Conservation (phyloP, 805 yeast genomes). For the Kregervanrija fluxuum region DNA sequence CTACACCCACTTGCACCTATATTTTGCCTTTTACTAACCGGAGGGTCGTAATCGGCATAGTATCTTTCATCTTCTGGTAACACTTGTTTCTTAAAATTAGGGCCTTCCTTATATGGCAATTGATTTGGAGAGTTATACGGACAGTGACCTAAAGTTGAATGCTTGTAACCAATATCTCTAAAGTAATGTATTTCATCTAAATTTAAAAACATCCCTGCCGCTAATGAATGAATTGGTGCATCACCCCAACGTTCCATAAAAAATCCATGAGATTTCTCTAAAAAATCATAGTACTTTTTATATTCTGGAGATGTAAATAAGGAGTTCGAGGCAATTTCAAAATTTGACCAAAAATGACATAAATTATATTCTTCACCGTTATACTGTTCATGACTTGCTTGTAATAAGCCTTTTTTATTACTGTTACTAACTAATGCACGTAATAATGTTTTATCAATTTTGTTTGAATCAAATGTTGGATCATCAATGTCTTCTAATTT, state of each 20-base stretch:
- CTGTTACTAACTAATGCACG: slow-evolving; percentile 33
- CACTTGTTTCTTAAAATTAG: slow-evolving; percentile 28
- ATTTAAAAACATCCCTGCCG: slow-evolving; percentile 67
- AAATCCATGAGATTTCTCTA: slow-evolving; percentile 77
- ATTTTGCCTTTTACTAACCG: slow-evolving; percentile 24
- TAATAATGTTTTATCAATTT: slow-evolving; percentile 27
- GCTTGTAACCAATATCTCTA: slow-evolving; percentile 86
- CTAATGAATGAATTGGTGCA: slow-evolving; percentile 90
- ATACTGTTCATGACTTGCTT: slow-evolving; percentile 45
- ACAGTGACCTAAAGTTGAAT: slow-evolving; percentile 76
- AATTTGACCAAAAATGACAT: slow-evolving; percentile 91
- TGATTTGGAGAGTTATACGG: slow-evolving; percentile 62
- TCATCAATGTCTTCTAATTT: slow-evolving; percentile 4
- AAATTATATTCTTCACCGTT: slow-evolving; percentile 64
- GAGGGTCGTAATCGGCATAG: slow-evolving; percentile 27
- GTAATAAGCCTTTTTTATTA: slow-evolving; percentile 25
- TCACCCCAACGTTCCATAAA: slow-evolving; percentile 96
- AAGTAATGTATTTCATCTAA: slow-evolving; percentile 77
- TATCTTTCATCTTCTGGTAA: slow-evolving; percentile 29
- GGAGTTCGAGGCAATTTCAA: slow-evolving; percentile 82
- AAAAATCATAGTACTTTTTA: slow-evolving; percentile 54
- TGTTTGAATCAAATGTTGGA: slow-evolving; percentile 1
- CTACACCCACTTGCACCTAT: slow-evolving; percentile 84
- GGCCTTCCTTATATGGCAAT: slow-evolving; percentile 33
- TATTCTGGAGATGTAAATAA: slow-evolving; percentile 63